Percentiles rank a stretch among this genome's conserved stretches.
Evolutionary conservation across 2,329 filamentous ascomycete genomes (phyloP).

Genomic region (Cladophialophora bantiana): DNA sequence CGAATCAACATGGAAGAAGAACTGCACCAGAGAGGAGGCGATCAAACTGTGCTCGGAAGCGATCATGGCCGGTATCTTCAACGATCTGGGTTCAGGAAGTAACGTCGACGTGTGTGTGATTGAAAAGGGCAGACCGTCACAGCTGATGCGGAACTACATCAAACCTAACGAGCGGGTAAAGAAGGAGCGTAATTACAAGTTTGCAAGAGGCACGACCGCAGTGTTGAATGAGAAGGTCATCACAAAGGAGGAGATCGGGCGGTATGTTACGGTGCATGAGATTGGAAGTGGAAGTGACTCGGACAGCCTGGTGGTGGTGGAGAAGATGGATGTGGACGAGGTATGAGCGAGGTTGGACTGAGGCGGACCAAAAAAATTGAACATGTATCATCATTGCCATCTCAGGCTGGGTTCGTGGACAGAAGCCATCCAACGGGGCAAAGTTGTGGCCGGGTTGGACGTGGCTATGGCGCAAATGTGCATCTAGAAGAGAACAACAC

Average conservation of each 20-base stretch:
- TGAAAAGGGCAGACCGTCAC: constrained; percentile 89
- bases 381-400: constrained; percentile 27
- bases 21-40: constrained; percentile 79
- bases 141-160: constrained; percentile 87
- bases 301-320: constrained; percentile 62
- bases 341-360: constrained; percentile 9
- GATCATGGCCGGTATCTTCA: constrained; percentile 97
- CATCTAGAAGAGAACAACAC: constrained; percentile 17
- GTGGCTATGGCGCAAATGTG: constrained; percentile 22
- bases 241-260: constrained; percentile 88
- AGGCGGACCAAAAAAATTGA: neutral
- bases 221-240: constrained; percentile 96
- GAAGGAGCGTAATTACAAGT: constrained; percentile 94
- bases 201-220: constrained; percentile 89
- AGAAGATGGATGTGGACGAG: constrained; percentile 70
- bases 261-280: constrained; percentile 92
- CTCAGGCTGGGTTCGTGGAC: constrained; percentile 6
- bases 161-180: constrained; percentile 88
- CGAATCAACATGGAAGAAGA: constrained; percentile 90
- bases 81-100: constrained; percentile 94
- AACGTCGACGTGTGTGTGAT: constrained; percentile 98
- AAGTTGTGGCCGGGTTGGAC: neutral
- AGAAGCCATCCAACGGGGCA: neutral
- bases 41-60: constrained; percentile 82
- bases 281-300: constrained; percentile 65